Percentiles rank a stretch among this genome's conserved stretches.
phyloP scores from a whole-genome alignment of 768 basidiomycete genomes.

The Panaeolus papilionaceus region DNA sequence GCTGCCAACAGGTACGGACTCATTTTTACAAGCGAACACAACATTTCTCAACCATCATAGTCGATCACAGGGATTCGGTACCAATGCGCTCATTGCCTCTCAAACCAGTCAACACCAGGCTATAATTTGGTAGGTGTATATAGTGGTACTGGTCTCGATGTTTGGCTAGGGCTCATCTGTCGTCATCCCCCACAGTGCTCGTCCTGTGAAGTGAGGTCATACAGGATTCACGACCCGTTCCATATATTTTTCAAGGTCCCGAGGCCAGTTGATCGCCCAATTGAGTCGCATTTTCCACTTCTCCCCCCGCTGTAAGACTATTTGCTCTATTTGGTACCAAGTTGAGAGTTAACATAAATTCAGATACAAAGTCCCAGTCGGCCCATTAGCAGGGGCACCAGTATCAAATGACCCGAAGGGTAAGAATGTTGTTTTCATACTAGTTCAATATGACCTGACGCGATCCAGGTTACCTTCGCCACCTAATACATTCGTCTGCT shows the following conservation, averaged over 20 bases:
- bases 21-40: background rate
- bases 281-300: constrained; percentile 60
- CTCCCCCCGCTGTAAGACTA: constrained; percentile 69
- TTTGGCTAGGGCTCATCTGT: constrained; percentile 4
- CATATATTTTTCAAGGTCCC: constrained; percentile 91
- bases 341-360: constrained; percentile 4
- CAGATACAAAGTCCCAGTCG: constrained; percentile 72
- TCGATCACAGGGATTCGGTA: constrained; percentile 80
- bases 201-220: constrained; percentile 79
- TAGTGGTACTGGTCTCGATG: background rate
- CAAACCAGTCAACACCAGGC: constrained; percentile 54
- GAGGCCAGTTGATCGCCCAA: constrained; percentile 69
- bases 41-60: constrained; percentile 41
- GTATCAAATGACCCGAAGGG: constrained; percentile 61
- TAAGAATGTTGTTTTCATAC: constrained; percentile 31
- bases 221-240: constrained; percentile 79
- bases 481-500: constrained; percentile 67
- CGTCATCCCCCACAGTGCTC: constrained; percentile 60
- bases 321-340: constrained; percentile 18
- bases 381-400: constrained; percentile 50
- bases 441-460: constrained; percentile 4
- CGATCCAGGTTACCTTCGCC: constrained; percentile 62
- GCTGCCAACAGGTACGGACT: constrained; percentile 60
- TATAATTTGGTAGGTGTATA: constrained; percentile 74
- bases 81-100: constrained; percentile 91